Conservation (phyloP, 441 rosid genomes). For the Bruguiera hainesii region DNA sequence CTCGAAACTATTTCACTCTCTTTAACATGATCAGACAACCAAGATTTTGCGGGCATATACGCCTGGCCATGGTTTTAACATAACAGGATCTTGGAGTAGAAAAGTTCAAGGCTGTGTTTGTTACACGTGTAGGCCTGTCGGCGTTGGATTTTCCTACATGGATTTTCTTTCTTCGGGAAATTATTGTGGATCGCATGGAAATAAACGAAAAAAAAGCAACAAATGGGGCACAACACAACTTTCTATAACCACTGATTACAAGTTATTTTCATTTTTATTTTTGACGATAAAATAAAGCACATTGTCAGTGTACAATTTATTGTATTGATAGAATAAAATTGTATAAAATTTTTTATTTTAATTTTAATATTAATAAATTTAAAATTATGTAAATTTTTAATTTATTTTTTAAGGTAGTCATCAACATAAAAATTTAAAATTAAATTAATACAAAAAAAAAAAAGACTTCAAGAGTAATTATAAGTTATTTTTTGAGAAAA, state of each 20-base stretch:
- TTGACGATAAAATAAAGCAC: no score
- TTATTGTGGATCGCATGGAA: constrained; percentile 21
- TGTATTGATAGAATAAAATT: no score
- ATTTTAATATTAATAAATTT: no score
- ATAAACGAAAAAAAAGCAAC: neutral
- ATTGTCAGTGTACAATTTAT: no score
- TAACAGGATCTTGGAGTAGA: neutral
- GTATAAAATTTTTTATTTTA: no score
- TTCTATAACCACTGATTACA: neutral
- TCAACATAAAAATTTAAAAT: no score
- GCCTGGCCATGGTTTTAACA: neutral
- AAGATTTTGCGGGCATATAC: neutral
- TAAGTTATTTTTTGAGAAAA: neutral
- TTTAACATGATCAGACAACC: neutral
- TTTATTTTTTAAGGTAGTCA: no score
- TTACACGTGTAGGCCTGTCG: constrained; percentile 45
- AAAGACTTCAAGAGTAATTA: no score
- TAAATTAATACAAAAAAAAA: no score
- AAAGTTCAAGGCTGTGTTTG: constrained; percentile 32
- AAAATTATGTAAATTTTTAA: no score
- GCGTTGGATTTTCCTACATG: constrained; percentile 31
- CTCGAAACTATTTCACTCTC: neutral
- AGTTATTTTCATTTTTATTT: neutral
- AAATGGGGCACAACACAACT: neutral
- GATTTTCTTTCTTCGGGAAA: constrained; percentile 13